Conservation (phyloP, 2,329 filamentous ascomycete genomes). For the Fusarium devonianum region DNA sequence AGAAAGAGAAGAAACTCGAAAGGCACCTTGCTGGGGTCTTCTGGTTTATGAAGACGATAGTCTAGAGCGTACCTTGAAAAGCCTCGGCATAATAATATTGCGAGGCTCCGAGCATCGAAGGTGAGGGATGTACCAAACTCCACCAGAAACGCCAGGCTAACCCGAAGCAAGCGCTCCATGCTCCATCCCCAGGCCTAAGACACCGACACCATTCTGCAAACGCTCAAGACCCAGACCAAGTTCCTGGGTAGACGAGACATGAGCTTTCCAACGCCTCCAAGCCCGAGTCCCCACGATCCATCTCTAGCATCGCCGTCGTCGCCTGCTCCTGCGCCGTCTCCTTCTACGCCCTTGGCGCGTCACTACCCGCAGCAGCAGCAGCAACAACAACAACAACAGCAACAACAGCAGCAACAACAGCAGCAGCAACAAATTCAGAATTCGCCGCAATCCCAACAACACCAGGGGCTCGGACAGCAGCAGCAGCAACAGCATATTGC, state of each 20-base stretch:
- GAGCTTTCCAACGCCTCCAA: conserved; percentile 45
- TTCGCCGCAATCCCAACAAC: conserved; percentile 34
- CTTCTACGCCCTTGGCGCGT: conserved; percentile 32
- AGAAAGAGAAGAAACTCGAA: neutral
- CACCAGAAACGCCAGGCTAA: conserved; percentile 32
- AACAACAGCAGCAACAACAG: conserved; percentile 28
- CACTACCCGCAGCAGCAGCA: conserved; percentile 42
- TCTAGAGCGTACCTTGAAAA: neutral
- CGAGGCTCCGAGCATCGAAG: conserved; percentile 9
- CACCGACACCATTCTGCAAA: conserved; percentile 34
- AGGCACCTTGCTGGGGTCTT: neutral
- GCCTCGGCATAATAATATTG: conserved; percentile 34
- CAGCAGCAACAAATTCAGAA: conserved; percentile 23
- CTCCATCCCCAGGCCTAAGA: conserved; percentile 34
- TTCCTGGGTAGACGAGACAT: conserved; percentile 40
- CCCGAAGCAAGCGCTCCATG: conserved; percentile 37
- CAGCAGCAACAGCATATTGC: conserved; percentile 37
- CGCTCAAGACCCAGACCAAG: conserved; percentile 35
- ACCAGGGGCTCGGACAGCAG: conserved; percentile 31
- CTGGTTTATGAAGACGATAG: neutral
- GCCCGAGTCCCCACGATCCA: conserved; percentile 36
- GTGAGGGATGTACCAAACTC: conserved; percentile 18
- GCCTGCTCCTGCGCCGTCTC: conserved; percentile 21
- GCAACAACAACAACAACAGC: conserved; percentile 28
- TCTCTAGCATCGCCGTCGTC: conserved; percentile 32